phyloP scores from a whole-genome alignment of 805 yeast species.

The Wickerhamiella cacticola region DNA sequence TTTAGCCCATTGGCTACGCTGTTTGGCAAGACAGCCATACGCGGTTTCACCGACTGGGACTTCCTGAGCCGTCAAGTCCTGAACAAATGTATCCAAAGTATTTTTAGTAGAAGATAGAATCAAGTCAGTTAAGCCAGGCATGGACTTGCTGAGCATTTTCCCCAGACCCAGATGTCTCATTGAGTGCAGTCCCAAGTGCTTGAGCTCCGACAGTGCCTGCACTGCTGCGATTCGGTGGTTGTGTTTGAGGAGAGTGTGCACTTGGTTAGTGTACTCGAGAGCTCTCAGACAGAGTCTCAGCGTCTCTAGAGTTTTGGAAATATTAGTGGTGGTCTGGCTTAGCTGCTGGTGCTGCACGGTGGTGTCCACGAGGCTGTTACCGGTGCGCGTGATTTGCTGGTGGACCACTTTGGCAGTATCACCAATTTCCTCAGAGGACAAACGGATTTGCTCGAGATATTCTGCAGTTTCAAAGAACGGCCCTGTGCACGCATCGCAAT shows the following conservation, averaged over 20 bases:
- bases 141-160: conserved; percentile 55
- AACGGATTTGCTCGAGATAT: conserved; percentile 50
- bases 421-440: conserved; percentile 44
- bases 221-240: conserved; percentile 76
- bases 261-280: conserved; percentile 72
- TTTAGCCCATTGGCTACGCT: conserved; percentile 50
- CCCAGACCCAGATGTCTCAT: conserved; percentile 61
- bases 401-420: conserved; percentile 47
- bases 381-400: conserved; percentile 48
- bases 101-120: conserved; percentile 60
- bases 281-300: conserved; percentile 67
- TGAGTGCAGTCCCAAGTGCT: conserved; percentile 54
- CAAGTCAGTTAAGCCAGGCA: conserved; percentile 61
- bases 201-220: conserved; percentile 65
- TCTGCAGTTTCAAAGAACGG: conserved; percentile 41
- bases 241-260: conserved; percentile 64
- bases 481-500: conserved; percentile 50
- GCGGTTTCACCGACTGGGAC: conserved; percentile 45
- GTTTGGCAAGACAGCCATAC: conserved; percentile 40
- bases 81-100: conserved; percentile 49
- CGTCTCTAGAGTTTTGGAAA: conserved; percentile 58
- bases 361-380: conserved; percentile 46
- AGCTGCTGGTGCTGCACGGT: conserved; percentile 17
- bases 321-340: conserved; percentile 37
- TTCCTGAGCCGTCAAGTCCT: conserved; percentile 28